These are phyloP conservation scores for Wickerhamomyces sydowiorum DNA, from an alignment of 805 yeast genomes.

Conservation along the genomic window DNA sequence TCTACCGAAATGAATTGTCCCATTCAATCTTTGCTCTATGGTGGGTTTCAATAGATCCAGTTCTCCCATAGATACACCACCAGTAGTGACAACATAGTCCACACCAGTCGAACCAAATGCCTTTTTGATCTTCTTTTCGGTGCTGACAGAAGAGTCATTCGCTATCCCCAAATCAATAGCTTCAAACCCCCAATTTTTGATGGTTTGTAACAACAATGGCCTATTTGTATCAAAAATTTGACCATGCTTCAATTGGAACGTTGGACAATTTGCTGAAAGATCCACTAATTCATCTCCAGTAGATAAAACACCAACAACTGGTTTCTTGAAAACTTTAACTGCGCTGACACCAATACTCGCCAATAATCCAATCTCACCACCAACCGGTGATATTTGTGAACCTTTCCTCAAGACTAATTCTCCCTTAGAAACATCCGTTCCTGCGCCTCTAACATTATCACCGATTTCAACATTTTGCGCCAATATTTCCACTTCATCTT, in stretches of 20 bases:
- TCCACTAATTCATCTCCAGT: conserved; percentile 49
- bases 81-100: conserved; percentile 45
- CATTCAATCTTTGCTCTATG: conserved; percentile 35
- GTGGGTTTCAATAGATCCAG: conserved; percentile 44
- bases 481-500: conserved; percentile 31
- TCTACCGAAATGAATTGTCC: conserved; percentile 46
- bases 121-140: conserved; percentile 21
- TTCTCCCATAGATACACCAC: conserved; percentile 60
- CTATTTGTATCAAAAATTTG: conserved; percentile 46
- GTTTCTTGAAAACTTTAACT: conserved; percentile 35
- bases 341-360: conserved; percentile 39
- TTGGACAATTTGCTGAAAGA: conserved; percentile 9
- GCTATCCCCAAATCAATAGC: conserved; percentile 47
- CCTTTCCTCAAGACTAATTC: conserved; percentile 31
- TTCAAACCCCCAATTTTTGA: conserved; percentile 29
- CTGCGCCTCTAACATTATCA: conserved; percentile 43
- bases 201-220: conserved; percentile 36
- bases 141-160: conserved; percentile 28
- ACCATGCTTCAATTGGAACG: conserved; percentile 26
- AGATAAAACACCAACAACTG: conserved; percentile 40
- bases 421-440: conserved; percentile 41
- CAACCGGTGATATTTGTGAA: conserved; percentile 30
- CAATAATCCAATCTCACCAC: conserved; percentile 46
- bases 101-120: conserved; percentile 20
- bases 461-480: conserved; percentile 32